phyloP scores from a whole-genome alignment of 108 stramenopile genomes.

The Cyclotella cryptica region DNA sequence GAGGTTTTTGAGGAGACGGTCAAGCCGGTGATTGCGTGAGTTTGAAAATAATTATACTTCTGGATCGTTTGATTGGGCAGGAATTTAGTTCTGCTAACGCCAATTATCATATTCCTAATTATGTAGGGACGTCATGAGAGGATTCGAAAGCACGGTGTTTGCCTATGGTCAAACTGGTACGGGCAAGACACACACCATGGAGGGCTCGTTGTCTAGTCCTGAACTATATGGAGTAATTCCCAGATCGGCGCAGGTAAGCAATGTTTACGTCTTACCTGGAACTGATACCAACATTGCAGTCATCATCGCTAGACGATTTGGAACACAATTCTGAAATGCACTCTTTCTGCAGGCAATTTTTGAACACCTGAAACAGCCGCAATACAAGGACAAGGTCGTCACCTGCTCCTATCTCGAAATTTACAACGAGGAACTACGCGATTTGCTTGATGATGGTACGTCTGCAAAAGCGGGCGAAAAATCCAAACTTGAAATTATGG shows the following conservation, averaged over 20 bases:
- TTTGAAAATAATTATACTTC: neutral
- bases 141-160: constrained; percentile 75
- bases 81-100: neutral
- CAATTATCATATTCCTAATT: neutral
- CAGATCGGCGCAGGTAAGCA: constrained; percentile 52
- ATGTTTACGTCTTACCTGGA: no score
- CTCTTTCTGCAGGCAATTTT: constrained; percentile 58
- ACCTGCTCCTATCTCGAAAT: constrained; percentile 91
- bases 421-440: constrained; percentile 94
- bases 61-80: neutral
- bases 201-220: constrained; percentile 63
- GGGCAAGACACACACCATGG: constrained; percentile 90
- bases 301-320: neutral
- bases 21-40: constrained; percentile 70
- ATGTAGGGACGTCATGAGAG: constrained; percentile 70
- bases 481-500: constrained; percentile 81
- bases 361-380: constrained; percentile 59
- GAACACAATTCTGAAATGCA: neutral
- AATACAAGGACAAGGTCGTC: constrained; percentile 64
- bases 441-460: constrained; percentile 70
- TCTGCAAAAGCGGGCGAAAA: constrained; percentile 33
- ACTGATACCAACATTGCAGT: no score
- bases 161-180: constrained; percentile 75
- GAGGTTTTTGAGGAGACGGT: constrained; percentile 83
- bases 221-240: constrained; percentile 78